phyloP scores from a whole-genome alignment of 2,329 filamentous ascomycete genomes.

The Escovopsis sp. region DNA sequence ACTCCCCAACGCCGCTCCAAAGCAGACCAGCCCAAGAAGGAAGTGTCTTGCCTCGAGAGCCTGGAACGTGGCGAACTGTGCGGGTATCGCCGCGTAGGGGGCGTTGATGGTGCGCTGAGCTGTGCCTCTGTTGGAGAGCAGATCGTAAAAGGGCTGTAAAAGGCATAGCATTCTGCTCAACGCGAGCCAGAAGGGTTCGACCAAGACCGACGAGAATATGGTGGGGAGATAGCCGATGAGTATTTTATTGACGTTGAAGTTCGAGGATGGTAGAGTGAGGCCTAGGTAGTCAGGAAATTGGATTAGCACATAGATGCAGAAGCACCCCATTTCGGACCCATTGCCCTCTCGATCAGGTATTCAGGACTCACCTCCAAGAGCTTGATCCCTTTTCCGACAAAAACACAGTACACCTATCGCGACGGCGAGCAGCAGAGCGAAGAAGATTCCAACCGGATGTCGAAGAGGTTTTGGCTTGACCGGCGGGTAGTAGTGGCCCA shows the following conservation, averaged over 20 bases:
- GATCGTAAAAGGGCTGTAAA: conserved; percentile 37
- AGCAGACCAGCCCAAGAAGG: conserved; percentile 30
- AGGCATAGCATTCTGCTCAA: conserved; percentile 38
- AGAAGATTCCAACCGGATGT: too few relatives aligned
- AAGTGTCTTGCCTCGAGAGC: conserved; percentile 31
- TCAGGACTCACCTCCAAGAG: too few relatives aligned
- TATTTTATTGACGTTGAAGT: conserved; percentile 21
- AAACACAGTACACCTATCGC: not conserved
- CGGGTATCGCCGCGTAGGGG: conserved; percentile 39
- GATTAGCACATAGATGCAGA: not conserved
- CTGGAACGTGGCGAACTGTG: conserved; percentile 32
- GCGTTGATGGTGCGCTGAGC: conserved; percentile 24
- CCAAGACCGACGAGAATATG: conserved; percentile 31
- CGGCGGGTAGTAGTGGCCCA: too few relatives aligned
- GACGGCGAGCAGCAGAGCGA: not conserved
- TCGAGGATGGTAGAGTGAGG: conserved; percentile 13
- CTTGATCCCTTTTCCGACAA: too few relatives aligned
- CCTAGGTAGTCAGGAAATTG: not conserved
- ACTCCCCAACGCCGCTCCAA: conserved; percentile 34
- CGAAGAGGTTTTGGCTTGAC: too few relatives aligned
- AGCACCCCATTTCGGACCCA: too few relatives aligned
- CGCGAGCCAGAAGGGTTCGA: conserved; percentile 43
- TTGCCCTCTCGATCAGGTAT: too few relatives aligned
- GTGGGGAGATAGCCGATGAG: conserved; percentile 38
- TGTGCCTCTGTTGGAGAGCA: conserved; percentile 23